Base-by-base conservation (phyloP, 768 basidiomycete genomes). In the Grammothele lineata region DNA sequence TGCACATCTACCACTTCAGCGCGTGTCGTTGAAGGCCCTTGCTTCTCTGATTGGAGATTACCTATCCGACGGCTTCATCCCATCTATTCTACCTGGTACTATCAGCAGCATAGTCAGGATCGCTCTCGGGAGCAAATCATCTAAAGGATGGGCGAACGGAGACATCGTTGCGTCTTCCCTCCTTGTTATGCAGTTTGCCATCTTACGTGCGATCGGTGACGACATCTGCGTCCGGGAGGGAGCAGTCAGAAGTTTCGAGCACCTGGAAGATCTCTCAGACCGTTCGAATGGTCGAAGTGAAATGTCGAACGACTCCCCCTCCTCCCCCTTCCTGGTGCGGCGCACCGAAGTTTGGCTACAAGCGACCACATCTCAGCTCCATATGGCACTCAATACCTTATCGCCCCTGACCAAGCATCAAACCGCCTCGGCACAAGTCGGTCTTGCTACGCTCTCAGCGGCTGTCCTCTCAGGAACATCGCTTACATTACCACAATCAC, bases 21-120 rank as follows among this genome's bases (percentile, higher is more conserved):
- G 70, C 14, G 49, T 72, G 3, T 85, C 87, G 11, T 71, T 95
- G 17, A 70, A 79, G 19, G 60, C 83, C 18, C 62, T 90, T 5
- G 65, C 66, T 24, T 56, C 78, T 12, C 63, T 92, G 26, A 60
- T 93, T 47, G 48, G 55, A 8, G 44, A 57, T 4, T 81, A 76
- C 55, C 65, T 77, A 1, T 70, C 77, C 4, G 59, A 73, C 8
- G 78, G 81, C 54, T 73, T 82, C 51, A 50, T 67, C 18, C 84
- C 85, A 8, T 80, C 86, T 11, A 71, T 97, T 22, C 69, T 97
- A 23, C 94, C 94, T 1, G 94, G 94, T 1, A 75, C 87, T 25
- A 76, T 91, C 50, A 93, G 90, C 57, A 65, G 75, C 15, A 85
- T 87, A 78, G 77, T 77, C 23, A 90, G 84, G 57, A 64, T 91